phyloP scores from a whole-genome alignment of 768 basidiomycete species.

The Terana coerulea region DNA sequence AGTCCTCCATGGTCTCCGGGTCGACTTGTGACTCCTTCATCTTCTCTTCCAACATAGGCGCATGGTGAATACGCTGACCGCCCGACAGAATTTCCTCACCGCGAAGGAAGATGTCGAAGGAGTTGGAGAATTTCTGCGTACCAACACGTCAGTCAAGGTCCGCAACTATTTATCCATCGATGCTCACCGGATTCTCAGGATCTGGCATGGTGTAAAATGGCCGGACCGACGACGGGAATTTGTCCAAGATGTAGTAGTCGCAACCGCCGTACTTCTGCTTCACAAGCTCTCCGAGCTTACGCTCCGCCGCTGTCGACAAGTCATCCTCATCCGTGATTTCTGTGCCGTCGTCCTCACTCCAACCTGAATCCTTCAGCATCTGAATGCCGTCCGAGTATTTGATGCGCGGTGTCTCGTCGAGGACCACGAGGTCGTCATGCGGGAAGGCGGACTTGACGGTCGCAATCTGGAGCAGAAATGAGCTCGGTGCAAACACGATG shows the following conservation, averaged over 20 bases:
- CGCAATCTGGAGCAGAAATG: slow-evolving; percentile 26
- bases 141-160: slow-evolving; percentile 7
- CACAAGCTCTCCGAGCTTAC: slow-evolving; percentile 85
- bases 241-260: slow-evolving; percentile 96
- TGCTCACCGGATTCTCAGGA: slow-evolving; percentile 73
- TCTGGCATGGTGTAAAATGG: slow-evolving; percentile 99
- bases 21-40: slow-evolving; percentile 87
- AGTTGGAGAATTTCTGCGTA: slow-evolving; percentile 81
- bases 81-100: slow-evolving; percentile 99
- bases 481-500: neutral
- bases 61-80: slow-evolving; percentile 94
- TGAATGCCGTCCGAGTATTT: slow-evolving; percentile 48
- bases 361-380: slow-evolving; percentile 46
- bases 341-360: slow-evolving; percentile 29
- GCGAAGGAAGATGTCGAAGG: slow-evolving; percentile 99
- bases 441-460: slow-evolving; percentile 47
- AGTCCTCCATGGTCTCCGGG: slow-evolving; percentile 86
- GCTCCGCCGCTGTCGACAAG: slow-evolving; percentile 90
- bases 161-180: neutral
- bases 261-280: slow-evolving; percentile 86
- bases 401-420: slow-evolving; percentile 50
- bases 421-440: slow-evolving; percentile 50
- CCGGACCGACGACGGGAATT: slow-evolving; percentile 91
- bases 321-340: slow-evolving; percentile 43
- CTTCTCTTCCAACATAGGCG: slow-evolving; percentile 72